Conservation (phyloP, 2,329 filamentous ascomycete species). For the Penicillium sp. region DNA sequence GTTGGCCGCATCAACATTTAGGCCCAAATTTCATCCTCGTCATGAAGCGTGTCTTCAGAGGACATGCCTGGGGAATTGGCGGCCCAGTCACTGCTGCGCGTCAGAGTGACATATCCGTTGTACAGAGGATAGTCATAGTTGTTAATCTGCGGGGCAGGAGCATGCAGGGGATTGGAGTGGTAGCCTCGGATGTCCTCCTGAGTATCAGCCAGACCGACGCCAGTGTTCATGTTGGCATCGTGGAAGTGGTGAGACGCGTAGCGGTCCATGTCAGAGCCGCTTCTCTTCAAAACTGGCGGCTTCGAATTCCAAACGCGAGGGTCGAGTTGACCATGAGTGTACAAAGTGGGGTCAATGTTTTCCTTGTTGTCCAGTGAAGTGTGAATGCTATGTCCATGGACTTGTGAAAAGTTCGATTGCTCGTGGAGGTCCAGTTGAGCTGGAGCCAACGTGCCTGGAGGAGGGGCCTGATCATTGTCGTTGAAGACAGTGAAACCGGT, state of each 20-base stretch:
- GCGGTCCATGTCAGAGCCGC: slow-evolving; percentile 18
- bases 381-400: slow-evolving; percentile 15
- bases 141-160: slow-evolving; percentile 25
- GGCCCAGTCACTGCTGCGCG: slow-evolving; percentile 18
- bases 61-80: slow-evolving; percentile 25
- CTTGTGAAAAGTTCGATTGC: slow-evolving; percentile 20
- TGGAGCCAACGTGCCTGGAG: slow-evolving; percentile 18
- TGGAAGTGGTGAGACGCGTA: slow-evolving; percentile 33
- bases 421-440: slow-evolving; percentile 28
- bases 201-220: slow-evolving; percentile 28
- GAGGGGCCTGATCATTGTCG: slow-evolving; percentile 13
- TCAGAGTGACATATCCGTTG: slow-evolving; percentile 14
- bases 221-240: slow-evolving; percentile 22
- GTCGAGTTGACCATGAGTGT: slow-evolving; percentile 29
- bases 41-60: slow-evolving; percentile 39
- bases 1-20: too few species aligned
- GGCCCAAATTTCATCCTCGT: slow-evolving; percentile 35
- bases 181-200: slow-evolving; percentile 29
- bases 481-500: slow-evolving; percentile 41
- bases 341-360: slow-evolving; percentile 41
- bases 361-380: slow-evolving; percentile 39
- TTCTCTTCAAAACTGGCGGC: slow-evolving; percentile 25
- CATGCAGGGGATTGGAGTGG: slow-evolving; percentile 38
- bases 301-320: slow-evolving; percentile 27
- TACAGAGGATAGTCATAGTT: slow-evolving; percentile 29